Conservation (phyloP, 2,329 filamentous ascomycete species). For the Pyricularia sp. region DNA sequence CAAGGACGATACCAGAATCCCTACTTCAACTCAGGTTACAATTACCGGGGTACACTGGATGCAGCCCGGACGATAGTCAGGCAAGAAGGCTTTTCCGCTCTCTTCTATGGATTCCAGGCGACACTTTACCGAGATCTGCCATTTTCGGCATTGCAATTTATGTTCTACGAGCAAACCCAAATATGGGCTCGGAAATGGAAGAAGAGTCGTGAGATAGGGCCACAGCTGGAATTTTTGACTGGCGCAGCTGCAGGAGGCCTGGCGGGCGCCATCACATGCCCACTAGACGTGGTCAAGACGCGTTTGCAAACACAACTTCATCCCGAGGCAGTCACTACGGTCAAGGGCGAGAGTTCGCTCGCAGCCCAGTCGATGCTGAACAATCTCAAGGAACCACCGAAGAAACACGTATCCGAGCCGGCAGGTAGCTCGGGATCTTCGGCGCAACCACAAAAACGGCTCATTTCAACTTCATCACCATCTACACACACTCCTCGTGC, state of each 20-base stretch:
- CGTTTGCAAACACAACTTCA: conserved; percentile 85
- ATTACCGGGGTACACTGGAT: conserved; percentile 79
- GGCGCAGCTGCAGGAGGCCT: conserved; percentile 85
- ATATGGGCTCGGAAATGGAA: conserved; percentile 71
- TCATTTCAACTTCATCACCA: conserved; percentile 84
- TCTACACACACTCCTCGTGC: conserved; percentile 74
- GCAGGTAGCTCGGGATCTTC: conserved; percentile 11
- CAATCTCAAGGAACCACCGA: not conserved
- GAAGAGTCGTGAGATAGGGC: conserved; percentile 73
- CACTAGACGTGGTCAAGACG: conserved; percentile 95
- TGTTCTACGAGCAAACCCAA: conserved; percentile 95
- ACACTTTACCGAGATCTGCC: conserved; percentile 91
- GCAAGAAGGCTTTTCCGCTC: conserved; percentile 70
- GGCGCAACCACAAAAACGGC: conserved; percentile 45
- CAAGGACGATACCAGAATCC: conserved; percentile 95
- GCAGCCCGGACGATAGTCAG: conserved; percentile 78
- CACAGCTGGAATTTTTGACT: conserved; percentile 77
- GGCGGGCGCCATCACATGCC: conserved; percentile 89
- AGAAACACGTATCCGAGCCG: conserved; percentile 6
- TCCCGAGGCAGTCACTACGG: conserved; percentile 14
- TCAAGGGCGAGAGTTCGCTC: conserved; percentile 5
- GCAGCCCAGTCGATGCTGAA: not conserved
- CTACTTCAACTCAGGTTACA: conserved; percentile 88
- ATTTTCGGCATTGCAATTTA: conserved; percentile 93
- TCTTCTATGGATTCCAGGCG: conserved; percentile 96